phyloP scores from a whole-genome alignment of 2,329 filamentous ascomycete genomes.

The Tricladium varicosporioides region DNA sequence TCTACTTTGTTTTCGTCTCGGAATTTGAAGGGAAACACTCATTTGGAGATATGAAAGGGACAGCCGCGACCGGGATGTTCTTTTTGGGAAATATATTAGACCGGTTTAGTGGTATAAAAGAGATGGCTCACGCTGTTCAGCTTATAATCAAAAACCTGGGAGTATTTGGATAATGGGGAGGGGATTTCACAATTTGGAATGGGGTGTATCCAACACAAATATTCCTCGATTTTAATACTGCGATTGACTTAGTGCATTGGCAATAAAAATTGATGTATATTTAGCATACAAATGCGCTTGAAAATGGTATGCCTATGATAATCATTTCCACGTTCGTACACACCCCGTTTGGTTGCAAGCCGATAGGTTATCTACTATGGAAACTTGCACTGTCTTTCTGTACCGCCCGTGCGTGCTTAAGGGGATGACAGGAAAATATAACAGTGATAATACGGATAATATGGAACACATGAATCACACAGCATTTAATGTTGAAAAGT shows the following conservation, averaged over 20 bases:
- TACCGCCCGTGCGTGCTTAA: not conserved
- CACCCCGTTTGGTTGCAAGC: not conserved
- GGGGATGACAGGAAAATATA: not conserved
- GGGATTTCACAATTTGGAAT: not conserved
- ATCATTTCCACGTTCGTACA: not conserved
- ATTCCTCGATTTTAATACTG: not conserved
- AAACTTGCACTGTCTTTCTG: not conserved
- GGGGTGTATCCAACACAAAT: conserved; percentile 1
- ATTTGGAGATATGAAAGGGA: not conserved
- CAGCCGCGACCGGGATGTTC: not conserved
- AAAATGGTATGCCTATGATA: not conserved
- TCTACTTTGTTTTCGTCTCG: not conserved
- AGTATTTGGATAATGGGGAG: not conserved
- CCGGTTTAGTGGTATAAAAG: not conserved
- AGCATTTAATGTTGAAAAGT: not conserved
- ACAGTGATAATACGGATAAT: not conserved
- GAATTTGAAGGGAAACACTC: not conserved
- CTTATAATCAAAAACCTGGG: not conserved
- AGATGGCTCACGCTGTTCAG: not conserved
- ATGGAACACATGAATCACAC: not conserved
- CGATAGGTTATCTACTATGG: not conserved
- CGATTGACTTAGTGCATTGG: not conserved
- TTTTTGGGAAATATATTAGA: not conserved
- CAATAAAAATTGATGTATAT: not conserved
- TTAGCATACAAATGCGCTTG: not conserved